A percentile compares a stretch with the other conserved stretches of the same genome.
Conservation (phyloP, 306 rosid genomes). For the Luffa acutangula region DNA sequence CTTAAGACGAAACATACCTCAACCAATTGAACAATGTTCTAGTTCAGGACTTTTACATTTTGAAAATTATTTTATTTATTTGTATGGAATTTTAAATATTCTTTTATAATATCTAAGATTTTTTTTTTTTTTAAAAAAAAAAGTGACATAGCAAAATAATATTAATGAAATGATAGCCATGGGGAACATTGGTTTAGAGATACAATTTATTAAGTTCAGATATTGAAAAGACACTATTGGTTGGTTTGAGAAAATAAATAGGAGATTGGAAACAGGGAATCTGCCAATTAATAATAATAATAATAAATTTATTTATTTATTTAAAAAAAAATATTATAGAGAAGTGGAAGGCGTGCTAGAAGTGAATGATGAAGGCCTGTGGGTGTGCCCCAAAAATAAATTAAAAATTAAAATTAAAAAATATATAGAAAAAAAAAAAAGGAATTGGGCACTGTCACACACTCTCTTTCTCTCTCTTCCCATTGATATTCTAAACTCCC, state of each 20-base stretch:
- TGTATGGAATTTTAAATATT: too few species aligned
- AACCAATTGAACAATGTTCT: too few species aligned
- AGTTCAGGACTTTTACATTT: too few species aligned
- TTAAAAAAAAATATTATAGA: neutral
- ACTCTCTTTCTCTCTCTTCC: neutral
- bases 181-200: neutral
- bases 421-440: too few species aligned
- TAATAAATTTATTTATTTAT: neutral
- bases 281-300: neutral
- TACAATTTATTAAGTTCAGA: neutral
- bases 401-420: too few species aligned
- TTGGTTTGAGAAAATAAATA: neutral
- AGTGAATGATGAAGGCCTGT: neutral
- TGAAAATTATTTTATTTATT: too few species aligned
- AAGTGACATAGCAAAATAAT: neutral
- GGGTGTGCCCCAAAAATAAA: neutral
- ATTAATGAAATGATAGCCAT: neutral
- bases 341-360: neutral
- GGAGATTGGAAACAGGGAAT: neutral
- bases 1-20: too few species aligned
- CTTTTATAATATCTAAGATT: too few species aligned
- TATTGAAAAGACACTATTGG: neutral
- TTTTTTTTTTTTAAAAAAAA: too few species aligned
- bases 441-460: neutral
- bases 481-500: constrained; percentile 3